A percentile compares a stretch with the other conserved stretches of the same genome.
phyloP scores from a whole-genome alignment of 768 basidiomycete genomes.

The Boletus vermiculosoides region DNA sequence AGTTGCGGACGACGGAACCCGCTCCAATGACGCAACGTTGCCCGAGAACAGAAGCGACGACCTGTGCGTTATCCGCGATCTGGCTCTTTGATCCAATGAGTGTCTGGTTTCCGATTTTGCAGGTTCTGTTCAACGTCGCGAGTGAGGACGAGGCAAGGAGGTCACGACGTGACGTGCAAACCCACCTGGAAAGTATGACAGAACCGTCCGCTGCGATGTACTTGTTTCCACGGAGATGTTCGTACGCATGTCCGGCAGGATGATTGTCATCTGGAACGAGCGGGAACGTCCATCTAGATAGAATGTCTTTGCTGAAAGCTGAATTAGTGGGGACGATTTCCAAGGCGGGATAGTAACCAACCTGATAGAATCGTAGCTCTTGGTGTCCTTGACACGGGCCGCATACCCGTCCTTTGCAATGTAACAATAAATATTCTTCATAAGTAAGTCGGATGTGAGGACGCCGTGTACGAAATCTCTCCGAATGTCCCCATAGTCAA shows the following conservation, averaged over 20 bases:
- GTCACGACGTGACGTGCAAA: neutral
- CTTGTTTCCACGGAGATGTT: slow-evolving; percentile 83
- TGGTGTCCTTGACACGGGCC: slow-evolving; percentile 89
- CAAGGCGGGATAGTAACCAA: slow-evolving; percentile 25
- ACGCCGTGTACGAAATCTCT: slow-evolving; percentile 93
- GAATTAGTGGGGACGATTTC: neutral
- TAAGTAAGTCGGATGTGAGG: slow-evolving; percentile 88
- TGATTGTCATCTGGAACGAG: slow-evolving; percentile 93
- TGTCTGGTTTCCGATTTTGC: slow-evolving; percentile 75
- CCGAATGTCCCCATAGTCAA: slow-evolving; percentile 91
- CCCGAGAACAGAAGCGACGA: slow-evolving; percentile 78
- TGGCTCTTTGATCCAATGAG: slow-evolving; percentile 80
- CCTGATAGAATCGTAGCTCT: slow-evolving; percentile 89
- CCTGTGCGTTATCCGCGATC: slow-evolving; percentile 62
- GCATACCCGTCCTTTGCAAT: slow-evolving; percentile 88
- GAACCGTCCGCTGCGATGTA: slow-evolving; percentile 82
- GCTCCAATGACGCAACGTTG: slow-evolving; percentile 70
- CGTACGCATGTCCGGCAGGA: slow-evolving; percentile 78
- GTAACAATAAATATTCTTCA: slow-evolving; percentile 93
- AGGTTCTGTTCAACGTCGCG: slow-evolving; percentile 51
- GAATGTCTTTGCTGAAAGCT: slow-evolving; percentile 76
- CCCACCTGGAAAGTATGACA: slow-evolving; percentile 80
- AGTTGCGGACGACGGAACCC: slow-evolving; percentile 63
- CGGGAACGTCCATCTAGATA: slow-evolving; percentile 93
- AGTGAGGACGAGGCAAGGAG: neutral